Percentiles rank a stretch among this genome's conserved stretches.
Evolutionary conservation across 257 asterid species (phyloP).

Genomic region (Rubia yunnanensis): DNA sequence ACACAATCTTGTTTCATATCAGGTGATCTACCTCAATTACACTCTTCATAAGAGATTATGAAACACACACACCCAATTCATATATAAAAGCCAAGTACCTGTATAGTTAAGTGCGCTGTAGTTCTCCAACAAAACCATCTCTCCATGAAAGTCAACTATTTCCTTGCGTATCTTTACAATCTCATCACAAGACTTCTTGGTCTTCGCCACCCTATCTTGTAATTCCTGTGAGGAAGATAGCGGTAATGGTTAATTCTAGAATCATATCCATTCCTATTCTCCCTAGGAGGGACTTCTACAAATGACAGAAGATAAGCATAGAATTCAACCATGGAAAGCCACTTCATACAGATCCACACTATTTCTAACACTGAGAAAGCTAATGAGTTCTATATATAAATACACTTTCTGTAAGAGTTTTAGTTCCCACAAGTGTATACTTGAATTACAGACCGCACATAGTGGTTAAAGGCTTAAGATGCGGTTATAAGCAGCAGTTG

Average conservation of each 20-base stretch:
- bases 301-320: neutral
- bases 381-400: neutral
- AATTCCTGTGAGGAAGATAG: constrained; percentile 45
- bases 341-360: neutral
- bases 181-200: constrained; percentile 50
- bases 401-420: neutral
- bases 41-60: neutral
- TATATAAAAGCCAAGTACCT: constrained; percentile 27
- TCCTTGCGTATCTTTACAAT: constrained; percentile 61
- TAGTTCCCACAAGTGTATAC: neutral
- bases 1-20: neutral
- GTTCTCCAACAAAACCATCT: constrained; percentile 92
- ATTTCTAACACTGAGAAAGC: neutral
- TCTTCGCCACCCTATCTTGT: constrained; percentile 66
- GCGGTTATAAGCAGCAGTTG: neutral
- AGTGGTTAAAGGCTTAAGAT: neutral
- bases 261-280: neutral
- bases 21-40: neutral
- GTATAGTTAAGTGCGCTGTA: constrained; percentile 92
- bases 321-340: neutral
- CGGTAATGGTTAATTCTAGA: neutral
- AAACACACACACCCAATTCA: neutral
- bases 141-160: constrained; percentile 89
- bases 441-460: neutral
- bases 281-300: neutral